Evolutionary conservation across 768 basidiomycete species (phyloP), one percentile per base, ranked within the genome.

Genomic region (Naganishia onofrii): DNA sequence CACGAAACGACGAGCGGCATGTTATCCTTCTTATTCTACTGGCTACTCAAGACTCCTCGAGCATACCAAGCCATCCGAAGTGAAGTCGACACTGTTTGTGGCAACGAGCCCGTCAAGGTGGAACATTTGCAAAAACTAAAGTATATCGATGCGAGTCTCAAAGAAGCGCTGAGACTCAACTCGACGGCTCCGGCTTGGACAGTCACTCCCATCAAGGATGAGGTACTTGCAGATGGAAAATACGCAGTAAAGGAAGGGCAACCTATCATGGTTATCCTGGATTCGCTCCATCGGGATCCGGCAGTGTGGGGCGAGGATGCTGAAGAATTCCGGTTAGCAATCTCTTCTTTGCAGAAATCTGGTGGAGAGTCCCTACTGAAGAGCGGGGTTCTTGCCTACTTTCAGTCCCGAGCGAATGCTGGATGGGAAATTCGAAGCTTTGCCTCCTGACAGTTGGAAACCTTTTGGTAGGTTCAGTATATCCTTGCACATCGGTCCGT

Each of bases 221-320:
- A 82, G 0, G 79, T 76, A 2, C 70, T 85, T 36, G 77, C 79
- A 8, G 81, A 74, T 9, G 84, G 84, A 3, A 82, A 84, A 71
- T 85, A 85, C 71, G 74, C 75, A 21, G 70, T 85, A 44, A 74
- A 76, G 67, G 79, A 81, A 65, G 83, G 76, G 0, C 46, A 70
- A 17, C 69, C 68, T 8, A 74, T 84, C 15, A 60, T 74, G 1
- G 72, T 84, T 29, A 72, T 81, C 36, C 75, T 78, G 13, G 74
- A 74, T 46, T 73, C 73, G 26, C 74, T 82, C 54, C 84, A 84
- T 51, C 74, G 80, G 17, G 85, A 86, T 72, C 82, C 83, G 2
- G 73, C 71, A n/a, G 81, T 85, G 0, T 86, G 84, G 83, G 85
- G 85, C 1, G 84, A 84, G 48, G 84, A 86, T 75, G 85, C 84